phyloP scores from a whole-genome alignment of 805 yeast species.

The Starmerella tilneyi region DNA sequence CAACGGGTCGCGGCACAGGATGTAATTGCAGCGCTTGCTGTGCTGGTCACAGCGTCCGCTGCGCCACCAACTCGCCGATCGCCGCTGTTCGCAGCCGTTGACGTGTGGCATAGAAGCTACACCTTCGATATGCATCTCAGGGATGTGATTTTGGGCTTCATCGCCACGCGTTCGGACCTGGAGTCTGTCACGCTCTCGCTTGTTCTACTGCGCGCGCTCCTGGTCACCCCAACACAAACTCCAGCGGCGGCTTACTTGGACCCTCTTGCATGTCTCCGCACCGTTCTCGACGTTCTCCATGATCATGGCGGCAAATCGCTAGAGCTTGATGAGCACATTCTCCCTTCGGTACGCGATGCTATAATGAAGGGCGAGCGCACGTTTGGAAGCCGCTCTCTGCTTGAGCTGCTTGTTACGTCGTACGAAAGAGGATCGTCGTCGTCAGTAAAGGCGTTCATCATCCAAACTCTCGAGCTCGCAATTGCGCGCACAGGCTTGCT shows the following conservation, averaged over 20 bases:
- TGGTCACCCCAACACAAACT: background rate
- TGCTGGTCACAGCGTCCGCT: slow-evolving; percentile 12
- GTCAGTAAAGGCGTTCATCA: background rate
- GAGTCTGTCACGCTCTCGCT: background rate
- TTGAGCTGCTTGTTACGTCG: slow-evolving; percentile 3
- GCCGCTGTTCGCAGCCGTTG: slow-evolving; percentile 6
- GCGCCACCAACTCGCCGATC: background rate
- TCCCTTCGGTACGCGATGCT: slow-evolving; percentile 6
- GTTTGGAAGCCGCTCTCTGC: slow-evolving; percentile 1
- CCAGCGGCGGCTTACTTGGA: slow-evolving; percentile 16
- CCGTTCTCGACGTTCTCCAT: slow-evolving; percentile 13
- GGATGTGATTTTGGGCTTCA: slow-evolving; percentile 12
- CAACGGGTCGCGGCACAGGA: slow-evolving; percentile 6
- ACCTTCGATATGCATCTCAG: slow-evolving; percentile 16
- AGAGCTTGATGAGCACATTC: slow-evolving; percentile 14
- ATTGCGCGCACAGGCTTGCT: background rate
- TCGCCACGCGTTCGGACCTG: background rate
- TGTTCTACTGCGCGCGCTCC: slow-evolving; percentile 11
- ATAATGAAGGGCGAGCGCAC: background rate
- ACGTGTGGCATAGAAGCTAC: slow-evolving; percentile 11
- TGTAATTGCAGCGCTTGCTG: slow-evolving; percentile 10
- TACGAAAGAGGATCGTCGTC: slow-evolving; percentile 1
- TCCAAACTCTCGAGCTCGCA: background rate
- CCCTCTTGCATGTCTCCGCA: slow-evolving; percentile 18
- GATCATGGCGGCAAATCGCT: slow-evolving; percentile 3